phyloP scores from a whole-genome alignment of 2,329 filamentous ascomycete genomes.

The Cladosporium sp. region DNA sequence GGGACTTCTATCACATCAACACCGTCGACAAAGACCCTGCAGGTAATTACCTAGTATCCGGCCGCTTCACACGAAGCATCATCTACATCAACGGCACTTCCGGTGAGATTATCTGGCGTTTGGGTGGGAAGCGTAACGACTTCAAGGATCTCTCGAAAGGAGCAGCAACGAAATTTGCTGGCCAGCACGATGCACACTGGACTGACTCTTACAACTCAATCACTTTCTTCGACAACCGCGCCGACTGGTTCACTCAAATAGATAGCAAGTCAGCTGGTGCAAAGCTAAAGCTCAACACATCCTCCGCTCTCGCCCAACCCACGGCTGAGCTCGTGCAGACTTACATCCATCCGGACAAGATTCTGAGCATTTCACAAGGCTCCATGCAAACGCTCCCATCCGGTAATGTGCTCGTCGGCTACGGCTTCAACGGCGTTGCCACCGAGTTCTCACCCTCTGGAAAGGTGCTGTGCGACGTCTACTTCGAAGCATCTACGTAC shows the following conservation, averaged over 20 bases:
- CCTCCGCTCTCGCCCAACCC: slow-evolving; percentile 25
- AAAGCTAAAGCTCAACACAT: slow-evolving; percentile 26
- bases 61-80: slow-evolving; percentile 44
- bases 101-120: slow-evolving; percentile 47
- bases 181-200: slow-evolving; percentile 39
- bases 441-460: slow-evolving; percentile 48
- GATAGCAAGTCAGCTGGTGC: slow-evolving; percentile 26
- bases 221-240: slow-evolving; percentile 50
- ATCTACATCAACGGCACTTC: slow-evolving; percentile 47
- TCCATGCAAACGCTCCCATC: slow-evolving; percentile 53
- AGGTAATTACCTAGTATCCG: slow-evolving; percentile 51
- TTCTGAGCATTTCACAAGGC: slow-evolving; percentile 50
- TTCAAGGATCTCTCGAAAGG: slow-evolving; percentile 34
- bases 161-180: slow-evolving; percentile 33
- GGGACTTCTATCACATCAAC: slow-evolving; percentile 57
- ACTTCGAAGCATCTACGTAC: slow-evolving; percentile 39
- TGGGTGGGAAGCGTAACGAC: slow-evolving; percentile 49
- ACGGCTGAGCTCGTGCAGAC: slow-evolving; percentile 31
- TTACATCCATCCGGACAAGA: slow-evolving; percentile 28
- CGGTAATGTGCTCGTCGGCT: slow-evolving; percentile 54
- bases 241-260: slow-evolving; percentile 32
- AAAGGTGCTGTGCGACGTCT: slow-evolving; percentile 52
- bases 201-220: slow-evolving; percentile 33
- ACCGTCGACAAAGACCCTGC: slow-evolving; percentile 50
- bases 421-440: slow-evolving; percentile 46